Conservation (phyloP, 257 asterid genomes). For the Solanum habrochaites region DNA sequence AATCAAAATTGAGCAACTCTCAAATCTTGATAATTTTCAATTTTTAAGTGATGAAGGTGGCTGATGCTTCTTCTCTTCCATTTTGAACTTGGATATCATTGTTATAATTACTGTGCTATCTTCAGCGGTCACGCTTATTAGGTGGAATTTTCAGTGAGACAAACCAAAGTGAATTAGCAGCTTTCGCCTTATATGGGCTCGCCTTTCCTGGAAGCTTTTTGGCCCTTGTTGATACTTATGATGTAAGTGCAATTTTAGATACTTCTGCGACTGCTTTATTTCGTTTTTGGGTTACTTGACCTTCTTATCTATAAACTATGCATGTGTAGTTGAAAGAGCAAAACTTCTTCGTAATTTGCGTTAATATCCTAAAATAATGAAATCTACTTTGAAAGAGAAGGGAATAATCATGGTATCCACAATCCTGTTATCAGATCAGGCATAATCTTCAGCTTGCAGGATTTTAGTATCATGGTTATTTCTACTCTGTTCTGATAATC, state of each 20-base stretch:
- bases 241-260: conserved; percentile 39
- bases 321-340: background rate
- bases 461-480: background rate
- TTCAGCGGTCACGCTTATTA: conserved; percentile 37
- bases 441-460: background rate
- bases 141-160: conserved; percentile 75
- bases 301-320: background rate
- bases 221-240: conserved; percentile 95
- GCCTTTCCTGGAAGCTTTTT: conserved; percentile 74
- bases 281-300: background rate
- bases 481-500: background rate
- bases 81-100: background rate
- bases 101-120: conserved; percentile 1
- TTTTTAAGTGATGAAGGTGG: background rate
- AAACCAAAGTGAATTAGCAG: conserved; percentile 87
- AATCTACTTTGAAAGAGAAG: background rate
- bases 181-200: conserved; percentile 75
- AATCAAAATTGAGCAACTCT: background rate
- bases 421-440: background rate
- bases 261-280: background rate
- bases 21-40: background rate
- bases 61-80: background rate
- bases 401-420: background rate
- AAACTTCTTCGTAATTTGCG: background rate
- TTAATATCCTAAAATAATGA: background rate